Base-by-base conservation (phyloP, 129 eudicot species). In the Chrysanthemum seticuspe region DNA sequence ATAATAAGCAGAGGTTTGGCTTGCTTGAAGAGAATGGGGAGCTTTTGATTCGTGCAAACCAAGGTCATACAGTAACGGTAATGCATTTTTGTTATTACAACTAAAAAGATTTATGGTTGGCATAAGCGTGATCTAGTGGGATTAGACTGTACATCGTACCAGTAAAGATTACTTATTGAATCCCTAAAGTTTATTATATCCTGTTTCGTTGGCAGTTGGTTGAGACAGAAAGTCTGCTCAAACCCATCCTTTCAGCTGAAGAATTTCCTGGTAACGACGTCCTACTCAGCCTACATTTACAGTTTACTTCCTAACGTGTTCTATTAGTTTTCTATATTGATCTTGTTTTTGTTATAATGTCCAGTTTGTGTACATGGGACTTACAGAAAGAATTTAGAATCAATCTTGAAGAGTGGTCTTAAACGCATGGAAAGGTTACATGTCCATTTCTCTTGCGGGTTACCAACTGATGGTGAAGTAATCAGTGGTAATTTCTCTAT, bases 361-460 rank as follows among this genome's bases (percentile, higher is more conserved):
- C 67, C 83, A 95, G 99, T 88, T 72, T 95, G 96, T 69, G 88
- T 90, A 50, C 99, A 95, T 76, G 99, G 99, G 67, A 90, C 99
- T 31, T 95, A 95, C 85, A 90, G 73, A 84, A 87, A 81, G 79
- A 75, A 84, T 76, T 80, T 95, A 80, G 79, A 76, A 14, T 83
- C 96, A 36, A 95, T 95, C 40, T 75, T 88, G 81, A 76, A 86
- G 63, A 76, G 74, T 69, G 99, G 99, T 64, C 94, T 95, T 59
- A 90, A 90, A 74, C 89, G 96, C 78, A 95, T 95, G 99, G 76
- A 78, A 70, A 87, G 99, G 78, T 80, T 95, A 63, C 99, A 90
- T 74, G 89, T 90, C 40, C 99, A 95, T 81, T 95, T 95, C 78
- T 76, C 96, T 62, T 82, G 83, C 68, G 97, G 97, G 65, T 83